Evolutionary conservation across 805 yeast species (phyloP).

Genomic region (Metschnikowia colocasiae): DNA sequence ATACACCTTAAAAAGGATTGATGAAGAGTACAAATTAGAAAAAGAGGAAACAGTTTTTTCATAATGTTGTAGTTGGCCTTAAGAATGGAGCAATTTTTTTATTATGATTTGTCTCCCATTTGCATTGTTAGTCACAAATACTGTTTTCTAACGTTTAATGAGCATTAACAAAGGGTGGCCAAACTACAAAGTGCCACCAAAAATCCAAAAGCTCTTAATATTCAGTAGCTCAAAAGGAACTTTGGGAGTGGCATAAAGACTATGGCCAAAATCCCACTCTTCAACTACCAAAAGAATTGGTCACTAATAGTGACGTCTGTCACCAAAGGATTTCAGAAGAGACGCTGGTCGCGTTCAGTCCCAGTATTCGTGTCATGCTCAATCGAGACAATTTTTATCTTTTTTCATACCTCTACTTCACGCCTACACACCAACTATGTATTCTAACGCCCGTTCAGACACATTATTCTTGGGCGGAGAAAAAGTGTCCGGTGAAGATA

Average conservation of each 20-base stretch:
- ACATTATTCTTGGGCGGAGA: constrained; percentile 95
- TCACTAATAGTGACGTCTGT: neutral
- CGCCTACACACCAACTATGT: constrained; percentile 39
- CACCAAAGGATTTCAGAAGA: neutral
- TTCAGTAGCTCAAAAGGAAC: no score
- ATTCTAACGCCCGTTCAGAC: constrained; percentile 80
- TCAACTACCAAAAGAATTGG: neutral
- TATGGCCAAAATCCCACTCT: no score
- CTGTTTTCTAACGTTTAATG: neutral
- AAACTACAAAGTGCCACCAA: neutral
- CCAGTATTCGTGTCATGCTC: constrained; percentile 4
- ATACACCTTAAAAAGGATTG: neutral
- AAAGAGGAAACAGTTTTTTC: no score
- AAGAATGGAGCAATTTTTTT: neutral
- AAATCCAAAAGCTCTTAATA: neutral
- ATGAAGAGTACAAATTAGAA: neutral
- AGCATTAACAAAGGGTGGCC: neutral
- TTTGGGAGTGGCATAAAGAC: no score
- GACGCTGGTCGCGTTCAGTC: constrained; percentile 1
- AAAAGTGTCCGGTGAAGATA: constrained; percentile 92
- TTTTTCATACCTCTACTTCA: constrained; percentile 3
- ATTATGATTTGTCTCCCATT: no score
- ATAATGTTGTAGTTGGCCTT: no score
- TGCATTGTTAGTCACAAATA: no score
- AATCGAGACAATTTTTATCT: constrained; percentile 5